Evolutionary conservation across 352 stramenopile genomes (phyloP).

Genomic region (Thraustochytrium sp.): DNA sequence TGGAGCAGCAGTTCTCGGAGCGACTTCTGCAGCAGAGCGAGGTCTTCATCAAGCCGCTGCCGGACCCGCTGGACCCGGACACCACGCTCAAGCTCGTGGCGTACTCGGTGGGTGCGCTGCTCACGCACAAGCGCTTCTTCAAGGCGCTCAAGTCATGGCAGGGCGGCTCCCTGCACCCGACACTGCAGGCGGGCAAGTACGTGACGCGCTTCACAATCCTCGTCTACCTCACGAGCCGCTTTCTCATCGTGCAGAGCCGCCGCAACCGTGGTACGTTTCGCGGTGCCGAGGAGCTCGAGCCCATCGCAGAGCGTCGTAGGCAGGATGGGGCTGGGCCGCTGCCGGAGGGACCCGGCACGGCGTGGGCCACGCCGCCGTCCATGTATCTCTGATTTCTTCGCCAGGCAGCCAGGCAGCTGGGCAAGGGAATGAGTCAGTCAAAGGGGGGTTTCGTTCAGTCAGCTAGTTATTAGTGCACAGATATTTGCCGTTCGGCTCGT

Average conservation of each 20-base stretch:
- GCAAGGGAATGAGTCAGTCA: too few relatives aligned
- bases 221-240: constrained; percentile 6
- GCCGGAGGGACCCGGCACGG: too few relatives aligned
- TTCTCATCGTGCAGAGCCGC: constrained; percentile 7
- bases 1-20: constrained; percentile 37
- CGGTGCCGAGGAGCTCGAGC: too few relatives aligned
- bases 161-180: neutral
- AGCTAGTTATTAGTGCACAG: too few relatives aligned
- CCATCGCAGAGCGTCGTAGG: too few relatives aligned
- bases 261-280: neutral
- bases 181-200: constrained; percentile 17
- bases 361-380: too few relatives aligned
- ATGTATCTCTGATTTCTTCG: too few relatives aligned
- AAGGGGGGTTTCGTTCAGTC: too few relatives aligned
- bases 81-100: neutral
- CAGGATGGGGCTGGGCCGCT: too few relatives aligned
- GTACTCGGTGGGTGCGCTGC: neutral
- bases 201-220: constrained; percentile 19
- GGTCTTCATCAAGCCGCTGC: constrained; percentile 17
- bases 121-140: constrained; percentile 22
- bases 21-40: constrained; percentile 18
- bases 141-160: constrained; percentile 6
- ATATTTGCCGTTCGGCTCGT: too few relatives aligned
- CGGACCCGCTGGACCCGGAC: constrained; percentile 21
- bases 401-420: too few relatives aligned